Base-by-base conservation (phyloP, 1,139 yeast species). In the Pichia sp. region DNA sequence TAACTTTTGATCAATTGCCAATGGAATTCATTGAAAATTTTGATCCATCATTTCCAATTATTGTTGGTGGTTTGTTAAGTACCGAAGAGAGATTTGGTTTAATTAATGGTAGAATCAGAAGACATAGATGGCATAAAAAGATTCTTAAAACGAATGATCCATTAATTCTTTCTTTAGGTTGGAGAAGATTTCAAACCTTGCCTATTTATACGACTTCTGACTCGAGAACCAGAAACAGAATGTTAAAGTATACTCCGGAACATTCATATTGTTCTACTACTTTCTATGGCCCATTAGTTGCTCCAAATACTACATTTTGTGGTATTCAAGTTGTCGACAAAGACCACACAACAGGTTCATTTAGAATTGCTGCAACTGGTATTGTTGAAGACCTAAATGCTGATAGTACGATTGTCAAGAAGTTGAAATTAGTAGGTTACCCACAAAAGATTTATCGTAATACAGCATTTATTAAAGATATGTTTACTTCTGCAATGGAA, bases 81-180 rank as follows among this genome's bases (percentile, higher is more conserved):
- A 87, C 95, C 16, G 99, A 94, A 64, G 85, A 90, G 50, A 77
- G 96, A 63, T 92, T 90, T 63, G 99, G 98, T 15, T 84, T 86
- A 59, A 76, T 89, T 72, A 92, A 87, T 64, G 96, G 88, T 46
- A 82, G 97, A 70, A 80, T 94, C 56, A 88, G 96, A 78, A 82
- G 97, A 67, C 99, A 94, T 65, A 82, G 98, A 72, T 94, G 99
- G 99, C 97, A 92, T 68, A 92, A 90, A 65, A 89, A 89, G 73
- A 88, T 94, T 49, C 74, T 94, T 59, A 94, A 94, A 68, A 81
- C 97, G 11, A 95, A 88, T 63, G 99, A 94, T 70, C 98, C 99
- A 1, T 74, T 94, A 56, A 88, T 94, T 54, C 67, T 94, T 45
- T 90, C 97, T 0, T 71, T 94, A 44, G 99, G 99, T 34, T 94